These are phyloP conservation scores for Neocallimastix lanati DNA, from an alignment of 192 early-diverging fungal genomes.

Conservation along the genomic window DNA sequence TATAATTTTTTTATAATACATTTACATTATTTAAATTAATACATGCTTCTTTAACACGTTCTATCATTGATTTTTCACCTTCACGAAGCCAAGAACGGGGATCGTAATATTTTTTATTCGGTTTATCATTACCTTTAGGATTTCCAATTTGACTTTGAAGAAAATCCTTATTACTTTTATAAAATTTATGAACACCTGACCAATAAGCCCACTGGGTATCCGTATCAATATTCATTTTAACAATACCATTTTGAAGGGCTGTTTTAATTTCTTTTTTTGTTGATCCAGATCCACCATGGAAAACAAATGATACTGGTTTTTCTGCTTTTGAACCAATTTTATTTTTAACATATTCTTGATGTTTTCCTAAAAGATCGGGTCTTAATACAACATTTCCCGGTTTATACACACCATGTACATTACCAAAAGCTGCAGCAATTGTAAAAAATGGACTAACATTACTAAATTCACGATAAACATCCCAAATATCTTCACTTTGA, in stretches of 20 bases:
- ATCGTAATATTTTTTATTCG: conserved; percentile 98
- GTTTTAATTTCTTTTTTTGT: conserved; percentile 59
- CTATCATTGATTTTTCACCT: conserved; percentile 72
- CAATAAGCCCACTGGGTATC: conserved; percentile 97
- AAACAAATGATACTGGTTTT: conserved; percentile 86
- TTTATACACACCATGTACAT: conserved; percentile 92
- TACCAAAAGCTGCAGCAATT: conserved; percentile 89
- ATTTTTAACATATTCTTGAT: conserved; percentile 64
- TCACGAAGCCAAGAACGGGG: conserved; percentile 83
- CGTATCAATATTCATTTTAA: conserved; percentile 99
- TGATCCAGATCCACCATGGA: conserved; percentile 93
- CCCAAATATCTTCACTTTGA: conserved; percentile 90
- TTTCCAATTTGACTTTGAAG: conserved; percentile 86
- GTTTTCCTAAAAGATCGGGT: conserved; percentile 79
- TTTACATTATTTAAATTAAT: neutral
- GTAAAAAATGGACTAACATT: conserved; percentile 49
- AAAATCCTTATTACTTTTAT: conserved; percentile 72
- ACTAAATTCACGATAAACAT: conserved; percentile 77
- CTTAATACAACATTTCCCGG: conserved; percentile 87
- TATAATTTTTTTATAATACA: too few species aligned
- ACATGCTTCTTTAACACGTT: conserved; percentile 58
- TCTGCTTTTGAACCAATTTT: conserved; percentile 29
- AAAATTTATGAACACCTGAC: conserved; percentile 66
- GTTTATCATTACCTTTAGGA: conserved; percentile 84
- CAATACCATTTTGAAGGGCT: conserved; percentile 63